Evolutionary conservation across 306 rosid species (phyloP).

Genomic region (Quercus robur): DNA sequence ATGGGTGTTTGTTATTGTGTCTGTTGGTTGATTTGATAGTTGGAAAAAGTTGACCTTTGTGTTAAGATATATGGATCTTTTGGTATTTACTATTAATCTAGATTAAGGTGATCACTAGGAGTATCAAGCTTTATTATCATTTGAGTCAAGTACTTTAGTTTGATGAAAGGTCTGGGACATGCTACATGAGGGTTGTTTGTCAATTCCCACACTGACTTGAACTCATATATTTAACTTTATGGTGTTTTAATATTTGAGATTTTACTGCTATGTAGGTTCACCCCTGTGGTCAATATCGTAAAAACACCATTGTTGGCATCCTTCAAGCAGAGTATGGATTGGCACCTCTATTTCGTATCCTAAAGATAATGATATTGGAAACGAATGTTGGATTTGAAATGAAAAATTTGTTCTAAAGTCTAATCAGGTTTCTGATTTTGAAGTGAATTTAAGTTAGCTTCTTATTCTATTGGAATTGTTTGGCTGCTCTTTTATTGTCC

Average conservation of each 20-base stretch:
- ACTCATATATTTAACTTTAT: not conserved
- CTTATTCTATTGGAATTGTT: constrained; percentile 4
- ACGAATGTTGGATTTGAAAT: not conserved
- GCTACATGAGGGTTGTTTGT: constrained; percentile 2
- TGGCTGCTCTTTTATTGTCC: constrained; percentile 10
- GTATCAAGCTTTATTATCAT: not conserved
- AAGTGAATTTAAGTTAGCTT: constrained; percentile 6
- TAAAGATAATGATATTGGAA: constrained; percentile 7
- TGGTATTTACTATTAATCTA: not conserved
- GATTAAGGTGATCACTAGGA: not conserved
- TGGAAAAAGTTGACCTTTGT: not conserved
- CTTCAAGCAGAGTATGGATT: constrained; percentile 87
- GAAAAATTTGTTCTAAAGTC: not conserved
- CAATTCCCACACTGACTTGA: not conserved
- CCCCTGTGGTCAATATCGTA: constrained; percentile 97
- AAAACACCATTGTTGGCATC: constrained; percentile 92
- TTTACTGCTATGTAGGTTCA: constrained; percentile 68
- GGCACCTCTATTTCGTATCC: constrained; percentile 96
- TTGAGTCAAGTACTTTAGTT: constrained; percentile 2
- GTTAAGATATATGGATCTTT: not conserved
- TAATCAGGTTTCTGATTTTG: not conserved
- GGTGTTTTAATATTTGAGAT: constrained; percentile 26
- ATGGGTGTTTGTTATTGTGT: not conserved
- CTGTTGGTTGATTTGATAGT: not conserved
- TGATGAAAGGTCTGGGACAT: not conserved